These are phyloP conservation scores for Salvia rosmarinus DNA, from an alignment of 257 asterid species.

Conservation along the genomic window DNA sequence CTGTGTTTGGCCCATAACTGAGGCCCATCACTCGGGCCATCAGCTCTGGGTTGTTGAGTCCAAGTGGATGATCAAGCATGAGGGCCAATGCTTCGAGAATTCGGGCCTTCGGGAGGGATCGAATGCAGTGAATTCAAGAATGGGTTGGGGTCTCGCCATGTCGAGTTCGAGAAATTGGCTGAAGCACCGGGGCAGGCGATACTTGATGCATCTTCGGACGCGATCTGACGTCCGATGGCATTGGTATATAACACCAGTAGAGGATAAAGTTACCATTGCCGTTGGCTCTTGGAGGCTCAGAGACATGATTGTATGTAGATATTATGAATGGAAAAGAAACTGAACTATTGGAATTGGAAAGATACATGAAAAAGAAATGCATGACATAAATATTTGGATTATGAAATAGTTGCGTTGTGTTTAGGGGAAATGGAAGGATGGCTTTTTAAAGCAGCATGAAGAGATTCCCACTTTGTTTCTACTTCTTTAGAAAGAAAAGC, in stretches of 20 bases:
- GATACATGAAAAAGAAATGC: conserved; percentile 8
- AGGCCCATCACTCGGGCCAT: conserved; percentile 19
- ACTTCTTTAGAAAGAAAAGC: conserved; percentile 45
- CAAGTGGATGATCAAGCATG: conserved; percentile 51
- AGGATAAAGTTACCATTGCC: conserved; percentile 46
- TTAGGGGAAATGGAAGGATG: conserved; percentile 51
- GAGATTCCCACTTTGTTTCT: conserved; percentile 44
- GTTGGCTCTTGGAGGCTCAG: conserved; percentile 37
- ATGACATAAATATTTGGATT: conserved; percentile 15
- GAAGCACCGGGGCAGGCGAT: conserved; percentile 69
- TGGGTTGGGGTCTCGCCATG: conserved; percentile 44
- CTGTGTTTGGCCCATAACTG: conserved; percentile 38
- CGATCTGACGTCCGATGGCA: conserved; percentile 69
- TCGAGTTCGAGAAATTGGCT: conserved; percentile 73
- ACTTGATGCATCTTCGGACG: conserved; percentile 44
- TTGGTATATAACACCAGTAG: conserved; percentile 87
- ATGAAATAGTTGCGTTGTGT: conserved; percentile 14
- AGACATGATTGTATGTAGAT: conserved; percentile 36
- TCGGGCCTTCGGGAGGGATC: conserved; percentile 93
- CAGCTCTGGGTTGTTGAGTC: conserved; percentile 25
- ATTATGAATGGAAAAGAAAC: neutral
- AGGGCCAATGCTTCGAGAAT: conserved; percentile 63
- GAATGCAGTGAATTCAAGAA: conserved; percentile 57
- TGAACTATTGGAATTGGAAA: conserved; percentile 2
- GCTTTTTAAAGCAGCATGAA: conserved; percentile 42